Evolutionary conservation across 768 basidiomycete species (phyloP).

Genomic region (Termitomyces sp.): DNA sequence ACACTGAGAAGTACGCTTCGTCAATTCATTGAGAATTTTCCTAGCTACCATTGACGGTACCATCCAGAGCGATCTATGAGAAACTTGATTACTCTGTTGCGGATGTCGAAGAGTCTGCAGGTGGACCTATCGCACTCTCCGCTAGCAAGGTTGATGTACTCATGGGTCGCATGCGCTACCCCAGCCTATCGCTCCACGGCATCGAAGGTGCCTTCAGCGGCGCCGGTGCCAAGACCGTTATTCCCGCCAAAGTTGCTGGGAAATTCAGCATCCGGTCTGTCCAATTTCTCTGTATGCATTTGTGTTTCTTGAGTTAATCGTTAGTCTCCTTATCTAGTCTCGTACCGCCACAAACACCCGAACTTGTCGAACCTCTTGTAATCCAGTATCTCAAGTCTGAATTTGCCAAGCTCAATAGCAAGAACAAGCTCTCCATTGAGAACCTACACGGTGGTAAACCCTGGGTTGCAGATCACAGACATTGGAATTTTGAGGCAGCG

Average conservation of each 20-base stretch:
- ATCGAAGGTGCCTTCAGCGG: slow-evolving; percentile 93
- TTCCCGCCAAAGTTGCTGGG: slow-evolving; percentile 82
- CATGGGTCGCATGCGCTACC: slow-evolving; percentile 92
- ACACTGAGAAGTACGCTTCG: slow-evolving; percentile 58
- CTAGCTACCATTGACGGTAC: neutral
- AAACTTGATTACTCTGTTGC: slow-evolving; percentile 63
- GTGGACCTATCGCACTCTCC: slow-evolving; percentile 69
- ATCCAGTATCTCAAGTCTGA: slow-evolving; percentile 63
- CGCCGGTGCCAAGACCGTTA: slow-evolving; percentile 85
- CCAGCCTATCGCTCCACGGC: slow-evolving; percentile 88
- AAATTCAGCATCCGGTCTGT: slow-evolving; percentile 91
- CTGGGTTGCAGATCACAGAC: slow-evolving; percentile 80
- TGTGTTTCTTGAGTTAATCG: neutral
- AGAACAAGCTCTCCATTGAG: slow-evolving; percentile 75
- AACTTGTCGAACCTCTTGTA: slow-evolving; percentile 66
- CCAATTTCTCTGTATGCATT: too few relatives aligned
- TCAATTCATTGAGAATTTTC: neutral
- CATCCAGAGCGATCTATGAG: slow-evolving; percentile 53
- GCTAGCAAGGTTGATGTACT: slow-evolving; percentile 72
- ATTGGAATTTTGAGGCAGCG: slow-evolving; percentile 94
- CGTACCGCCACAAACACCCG: slow-evolving; percentile 86
- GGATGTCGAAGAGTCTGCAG: slow-evolving; percentile 74
- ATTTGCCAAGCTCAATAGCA: slow-evolving; percentile 80
- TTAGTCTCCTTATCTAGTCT: slow-evolving; percentile 33
- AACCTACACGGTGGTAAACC: slow-evolving; percentile 79